Percentiles rank a stretch among this genome's conserved stretches.
These are phyloP conservation scores for Chrysanthemum makinoi DNA, from an alignment of 129 eudicot genomes.

Conservation along the genomic window DNA sequence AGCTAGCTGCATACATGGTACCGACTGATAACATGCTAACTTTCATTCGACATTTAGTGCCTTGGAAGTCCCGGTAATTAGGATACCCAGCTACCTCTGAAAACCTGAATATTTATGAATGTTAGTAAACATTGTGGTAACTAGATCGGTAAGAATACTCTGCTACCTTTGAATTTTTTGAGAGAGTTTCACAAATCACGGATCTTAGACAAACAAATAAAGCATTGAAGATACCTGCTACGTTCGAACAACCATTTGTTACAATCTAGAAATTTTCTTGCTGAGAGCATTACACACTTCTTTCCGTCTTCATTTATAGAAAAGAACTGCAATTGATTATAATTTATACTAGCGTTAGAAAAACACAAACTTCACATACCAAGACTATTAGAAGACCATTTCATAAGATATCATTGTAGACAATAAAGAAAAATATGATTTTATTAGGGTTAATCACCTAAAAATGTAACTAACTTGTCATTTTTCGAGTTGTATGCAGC, in stretches of 20 bases:
- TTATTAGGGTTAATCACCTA: too few species aligned
- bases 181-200: background rate
- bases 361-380: background rate
- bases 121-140: background rate
- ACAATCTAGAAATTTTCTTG: background rate
- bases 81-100: background rate
- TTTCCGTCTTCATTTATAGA: background rate
- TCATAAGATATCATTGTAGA: too few species aligned
- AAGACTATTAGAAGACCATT: background rate
- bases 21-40: slow-evolving; percentile 13
- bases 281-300: slow-evolving; percentile 8
- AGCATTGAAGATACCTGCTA: background rate
- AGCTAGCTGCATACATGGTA: slow-evolving; percentile 8
- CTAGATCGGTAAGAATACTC: too few species aligned
- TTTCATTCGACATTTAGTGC: background rate
- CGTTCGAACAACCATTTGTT: background rate
- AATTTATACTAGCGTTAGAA: background rate
- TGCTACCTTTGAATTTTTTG: background rate
- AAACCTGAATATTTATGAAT: slow-evolving; percentile 11
- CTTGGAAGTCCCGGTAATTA: background rate
- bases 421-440: too few species aligned
- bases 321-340: background rate
- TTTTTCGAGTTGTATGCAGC: too few species aligned
- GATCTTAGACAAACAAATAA: background rate
- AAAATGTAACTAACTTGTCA: too few species aligned